Conservation (phyloP, 371 early-diverging fungal species). For the Mucor plumbeus region DNA sequence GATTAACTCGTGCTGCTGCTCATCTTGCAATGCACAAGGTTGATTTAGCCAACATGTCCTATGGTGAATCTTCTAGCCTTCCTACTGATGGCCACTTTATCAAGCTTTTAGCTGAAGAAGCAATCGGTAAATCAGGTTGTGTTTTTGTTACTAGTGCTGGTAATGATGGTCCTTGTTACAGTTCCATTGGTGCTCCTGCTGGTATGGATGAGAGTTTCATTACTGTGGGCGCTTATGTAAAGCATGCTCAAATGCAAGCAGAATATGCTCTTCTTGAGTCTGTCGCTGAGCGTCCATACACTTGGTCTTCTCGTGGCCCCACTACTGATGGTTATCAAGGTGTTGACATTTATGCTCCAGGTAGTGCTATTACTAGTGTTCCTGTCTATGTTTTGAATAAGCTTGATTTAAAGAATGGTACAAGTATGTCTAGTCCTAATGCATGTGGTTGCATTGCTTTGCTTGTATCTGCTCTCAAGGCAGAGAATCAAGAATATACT, state of each 20-base stretch:
- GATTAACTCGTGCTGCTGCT: conserved; percentile 83
- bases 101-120: conserved; percentile 80
- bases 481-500: conserved; percentile 66
- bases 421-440: conserved; percentile 93
- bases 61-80: conserved; percentile 82
- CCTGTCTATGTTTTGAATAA: conserved; percentile 85
- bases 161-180: conserved; percentile 90
- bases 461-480: conserved; percentile 83
- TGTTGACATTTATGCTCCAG: conserved; percentile 89
- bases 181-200: conserved; percentile 89
- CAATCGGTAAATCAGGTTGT: conserved; percentile 80
- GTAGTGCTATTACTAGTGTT: conserved; percentile 91
- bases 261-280: conserved; percentile 85
- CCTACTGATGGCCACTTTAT: conserved; percentile 84
- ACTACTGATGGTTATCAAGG: conserved; percentile 86
- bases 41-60: conserved; percentile 96
- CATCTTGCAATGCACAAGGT: conserved; percentile 78
- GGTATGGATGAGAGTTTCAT: conserved; percentile 79
- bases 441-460: conserved; percentile 86
- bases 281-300: conserved; percentile 80
- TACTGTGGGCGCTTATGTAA: conserved; percentile 93
- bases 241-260: conserved; percentile 84
- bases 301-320: conserved; percentile 93
- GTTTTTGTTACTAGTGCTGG: conserved; percentile 92
- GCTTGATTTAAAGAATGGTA: conserved; percentile 89